A percentile compares a stretch with the other conserved stretches of the same genome.
phyloP scores from a whole-genome alignment of 805 yeast species.

The Candida ortonii region DNA sequence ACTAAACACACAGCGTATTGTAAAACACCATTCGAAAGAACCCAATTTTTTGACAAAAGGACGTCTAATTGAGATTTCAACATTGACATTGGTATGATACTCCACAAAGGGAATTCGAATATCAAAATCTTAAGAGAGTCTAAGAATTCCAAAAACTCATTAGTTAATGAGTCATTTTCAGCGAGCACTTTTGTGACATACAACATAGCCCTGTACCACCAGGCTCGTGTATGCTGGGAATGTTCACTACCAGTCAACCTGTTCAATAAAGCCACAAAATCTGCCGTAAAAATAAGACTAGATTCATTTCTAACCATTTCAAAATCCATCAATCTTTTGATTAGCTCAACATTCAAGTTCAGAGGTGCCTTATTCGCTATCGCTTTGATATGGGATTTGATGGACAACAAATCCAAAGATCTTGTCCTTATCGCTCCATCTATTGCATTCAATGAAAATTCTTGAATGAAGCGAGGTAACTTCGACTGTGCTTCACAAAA shows the following conservation, averaged over 20 bases:
- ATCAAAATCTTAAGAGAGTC: slow-evolving; percentile 34
- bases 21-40: slow-evolving; percentile 39
- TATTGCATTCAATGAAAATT: too few species aligned
- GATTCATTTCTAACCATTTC: slow-evolving; percentile 34
- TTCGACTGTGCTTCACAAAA: too few species aligned
- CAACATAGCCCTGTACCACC: slow-evolving; percentile 59
- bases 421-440: too few species aligned
- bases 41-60: slow-evolving; percentile 49
- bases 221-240: slow-evolving; percentile 35
- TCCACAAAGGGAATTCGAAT: slow-evolving; percentile 34
- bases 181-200: slow-evolving; percentile 65
- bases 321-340: slow-evolving; percentile 15
- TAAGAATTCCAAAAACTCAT: slow-evolving; percentile 32
- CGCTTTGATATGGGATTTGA: too few species aligned
- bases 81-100: slow-evolving; percentile 41
- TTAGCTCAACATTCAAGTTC: too few species aligned
- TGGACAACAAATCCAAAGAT: too few species aligned
- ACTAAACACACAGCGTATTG: slow-evolving; percentile 43
- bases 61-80: slow-evolving; percentile 67
- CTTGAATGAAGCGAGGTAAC: too few species aligned
- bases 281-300: slow-evolving; percentile 28
- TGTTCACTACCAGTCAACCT: slow-evolving; percentile 6
- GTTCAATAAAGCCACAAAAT: slow-evolving; percentile 21
- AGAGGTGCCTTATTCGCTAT: too few species aligned
- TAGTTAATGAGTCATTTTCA: slow-evolving; percentile 35